Evolutionary conservation across 257 asterid species (phyloP), one percentile per base, ranked within the genome.

Genomic region (Solanum infundibuliforme): DNA sequence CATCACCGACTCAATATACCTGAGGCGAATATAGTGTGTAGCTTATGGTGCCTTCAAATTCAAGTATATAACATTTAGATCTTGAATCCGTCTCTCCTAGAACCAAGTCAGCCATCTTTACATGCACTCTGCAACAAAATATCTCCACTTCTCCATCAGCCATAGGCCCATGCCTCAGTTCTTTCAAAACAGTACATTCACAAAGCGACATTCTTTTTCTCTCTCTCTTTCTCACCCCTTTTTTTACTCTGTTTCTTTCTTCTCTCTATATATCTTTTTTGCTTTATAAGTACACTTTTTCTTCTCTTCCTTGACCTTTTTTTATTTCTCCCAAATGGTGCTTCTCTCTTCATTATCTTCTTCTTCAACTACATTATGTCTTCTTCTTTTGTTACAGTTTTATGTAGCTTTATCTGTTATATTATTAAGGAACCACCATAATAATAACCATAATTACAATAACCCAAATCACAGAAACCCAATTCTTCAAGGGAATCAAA

Each of bases 401-500:
- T 41, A 84, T 18, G 71, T 69, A 79, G 94, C 87, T 43, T 92
- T 97, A 0, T 89, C 98, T 11, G 97, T 91, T 12, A 90, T 93
- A 83, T 68, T 93, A 48, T 43, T 90, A 65, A 89, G 87, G 88
- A 93, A 91, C 87, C 94, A 90, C 81, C 94, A 88, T 16, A 32
- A 18, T 3, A 39, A 41, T 13, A 77, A 76, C 31, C 46, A 79
- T 29, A 85, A 29, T 1, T 68, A 68, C 18, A 68, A 27, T 76
- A 89, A 88, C 23, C 92, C n/a, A 10, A 69, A 73, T 9, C 90
- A 71, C 83, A 88, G 90, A 60, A 86, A 76, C 18, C 98, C 98
- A 8, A 87, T 89, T 87, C 91, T 93, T n/a, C 92, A 69, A 38
- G 91, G 93, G 2, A 95, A 97, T 88, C 91, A 87, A 81, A 93